Percentiles rank a stretch among this genome's conserved stretches.
These are phyloP conservation scores for Spathaspora passalidarum DNA, from an alignment of 805 yeast species.

Conservation along the genomic window DNA sequence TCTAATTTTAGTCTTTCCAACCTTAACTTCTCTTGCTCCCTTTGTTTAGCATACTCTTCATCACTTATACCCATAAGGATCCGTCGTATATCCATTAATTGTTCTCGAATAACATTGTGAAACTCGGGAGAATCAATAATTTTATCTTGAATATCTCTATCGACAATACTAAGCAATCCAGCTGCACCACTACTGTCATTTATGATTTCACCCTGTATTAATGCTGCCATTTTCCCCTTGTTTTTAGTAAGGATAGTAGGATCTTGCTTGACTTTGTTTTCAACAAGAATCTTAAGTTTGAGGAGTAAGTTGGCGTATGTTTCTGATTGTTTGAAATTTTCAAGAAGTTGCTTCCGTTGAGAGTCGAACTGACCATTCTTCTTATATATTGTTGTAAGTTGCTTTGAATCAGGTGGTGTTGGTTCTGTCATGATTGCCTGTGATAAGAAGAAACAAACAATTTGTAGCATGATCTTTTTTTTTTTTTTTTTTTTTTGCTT, in stretches of 20 bases:
- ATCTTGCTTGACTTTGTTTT: slow-evolving; percentile 44
- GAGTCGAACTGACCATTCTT: slow-evolving; percentile 49
- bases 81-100: slow-evolving; percentile 32
- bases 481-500: background rate
- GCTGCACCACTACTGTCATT: slow-evolving; percentile 10
- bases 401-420: slow-evolving; percentile 29
- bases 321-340: slow-evolving; percentile 40
- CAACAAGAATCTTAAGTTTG: slow-evolving; percentile 42
- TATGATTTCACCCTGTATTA: slow-evolving; percentile 51
- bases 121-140: slow-evolving; percentile 42
- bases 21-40: slow-evolving; percentile 10
- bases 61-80: slow-evolving; percentile 33
- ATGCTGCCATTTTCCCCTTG: slow-evolving; percentile 49
- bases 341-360: slow-evolving; percentile 40
- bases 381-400: slow-evolving; percentile 41
- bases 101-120: slow-evolving; percentile 27
- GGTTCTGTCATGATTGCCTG: background rate
- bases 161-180: slow-evolving; percentile 35
- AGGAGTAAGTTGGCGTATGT: slow-evolving; percentile 39
- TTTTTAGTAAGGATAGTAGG: slow-evolving; percentile 47
- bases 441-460: background rate
- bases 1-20: slow-evolving; percentile 10
- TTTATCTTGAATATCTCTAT: slow-evolving; percentile 42
- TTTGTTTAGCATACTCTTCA: slow-evolving; percentile 26
- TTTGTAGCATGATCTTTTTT: too few species aligned